Evolutionary conservation across 768 basidiomycete species (phyloP).

Genomic region (Rubroboletus satanas): DNA sequence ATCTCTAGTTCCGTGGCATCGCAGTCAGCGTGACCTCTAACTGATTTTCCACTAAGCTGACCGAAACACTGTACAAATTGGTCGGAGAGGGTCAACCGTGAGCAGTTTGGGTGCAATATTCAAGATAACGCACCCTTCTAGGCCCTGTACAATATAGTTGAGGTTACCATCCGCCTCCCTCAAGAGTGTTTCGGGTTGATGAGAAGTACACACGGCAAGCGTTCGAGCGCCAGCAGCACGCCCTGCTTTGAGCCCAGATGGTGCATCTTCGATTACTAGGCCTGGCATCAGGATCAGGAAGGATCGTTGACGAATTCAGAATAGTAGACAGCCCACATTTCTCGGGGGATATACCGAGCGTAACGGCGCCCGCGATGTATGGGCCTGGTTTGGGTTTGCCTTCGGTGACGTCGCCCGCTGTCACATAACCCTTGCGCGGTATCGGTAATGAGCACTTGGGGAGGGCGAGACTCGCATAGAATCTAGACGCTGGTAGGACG

Average conservation of each 20-base stretch:
- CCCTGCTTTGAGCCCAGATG: constrained; percentile 74
- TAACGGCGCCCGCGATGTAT: constrained; percentile 69
- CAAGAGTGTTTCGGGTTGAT: constrained; percentile 49
- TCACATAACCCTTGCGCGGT: constrained; percentile 61
- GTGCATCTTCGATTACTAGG: constrained; percentile 87
- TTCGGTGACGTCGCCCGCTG: constrained; percentile 56
- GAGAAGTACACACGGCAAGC: constrained; percentile 83
- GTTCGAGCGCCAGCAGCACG: constrained; percentile 71
- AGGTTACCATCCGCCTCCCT: constrained; percentile 39
- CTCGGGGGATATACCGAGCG: constrained; percentile 48
- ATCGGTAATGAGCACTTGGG: constrained; percentile 56
- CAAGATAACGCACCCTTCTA: constrained; percentile 51
- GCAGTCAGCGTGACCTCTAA: constrained; percentile 19
- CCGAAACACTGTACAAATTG: constrained; percentile 16
- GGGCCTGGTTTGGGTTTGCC: constrained; percentile 92
- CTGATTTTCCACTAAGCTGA: constrained; percentile 17
- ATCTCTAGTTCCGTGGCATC: constrained; percentile 12
- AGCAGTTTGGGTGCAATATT: neutral
- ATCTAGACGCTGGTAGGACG: constrained; percentile 56
- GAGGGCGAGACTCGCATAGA: constrained; percentile 67
- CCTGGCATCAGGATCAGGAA: constrained; percentile 39
- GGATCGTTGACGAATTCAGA: neutral
- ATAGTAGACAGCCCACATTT: constrained; percentile 44
- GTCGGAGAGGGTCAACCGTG: neutral
- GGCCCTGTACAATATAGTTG: constrained; percentile 65